These are phyloP conservation scores for Picea sitchensis DNA, from an alignment of 75 land plant species.

Conservation along the genomic window DNA sequence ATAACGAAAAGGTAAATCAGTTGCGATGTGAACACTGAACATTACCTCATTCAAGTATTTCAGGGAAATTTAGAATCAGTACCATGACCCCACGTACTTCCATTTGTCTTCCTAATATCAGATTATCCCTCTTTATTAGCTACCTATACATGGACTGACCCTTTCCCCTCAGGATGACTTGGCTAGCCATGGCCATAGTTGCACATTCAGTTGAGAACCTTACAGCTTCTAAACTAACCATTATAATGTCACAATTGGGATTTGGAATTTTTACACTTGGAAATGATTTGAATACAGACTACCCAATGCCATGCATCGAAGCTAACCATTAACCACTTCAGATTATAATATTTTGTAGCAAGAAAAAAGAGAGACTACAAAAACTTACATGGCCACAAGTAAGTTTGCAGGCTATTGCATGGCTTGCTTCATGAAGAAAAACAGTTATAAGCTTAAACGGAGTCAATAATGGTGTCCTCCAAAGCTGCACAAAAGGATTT, in stretches of 20 bases:
- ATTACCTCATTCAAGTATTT: no score
- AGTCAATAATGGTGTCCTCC: constrained; percentile 90
- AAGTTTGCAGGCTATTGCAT: constrained; percentile 93
- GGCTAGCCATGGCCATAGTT: background rate
- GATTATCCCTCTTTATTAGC: background rate
- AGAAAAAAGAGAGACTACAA: background rate
- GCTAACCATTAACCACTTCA: background rate
- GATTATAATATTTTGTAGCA: background rate
- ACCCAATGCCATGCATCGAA: background rate
- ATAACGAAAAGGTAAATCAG: no score
- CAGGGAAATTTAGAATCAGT: no score
- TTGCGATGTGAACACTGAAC: no score
- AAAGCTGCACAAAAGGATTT: constrained; percentile 52
- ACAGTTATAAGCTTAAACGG: constrained; percentile 99
- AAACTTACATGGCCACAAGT: constrained; percentile 89
- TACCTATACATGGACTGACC: background rate
- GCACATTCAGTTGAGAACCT: background rate
- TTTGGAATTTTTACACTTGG: background rate
- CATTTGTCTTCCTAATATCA: no score
- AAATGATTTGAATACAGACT: background rate
- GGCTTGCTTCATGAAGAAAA: constrained; percentile 98
- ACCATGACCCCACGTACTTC: background rate
- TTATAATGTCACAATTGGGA: background rate
- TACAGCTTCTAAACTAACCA: background rate
- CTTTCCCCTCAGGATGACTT: background rate